Conservation (phyloP, 2,329 filamentous ascomycete species). For the Diatrype stigma region DNA sequence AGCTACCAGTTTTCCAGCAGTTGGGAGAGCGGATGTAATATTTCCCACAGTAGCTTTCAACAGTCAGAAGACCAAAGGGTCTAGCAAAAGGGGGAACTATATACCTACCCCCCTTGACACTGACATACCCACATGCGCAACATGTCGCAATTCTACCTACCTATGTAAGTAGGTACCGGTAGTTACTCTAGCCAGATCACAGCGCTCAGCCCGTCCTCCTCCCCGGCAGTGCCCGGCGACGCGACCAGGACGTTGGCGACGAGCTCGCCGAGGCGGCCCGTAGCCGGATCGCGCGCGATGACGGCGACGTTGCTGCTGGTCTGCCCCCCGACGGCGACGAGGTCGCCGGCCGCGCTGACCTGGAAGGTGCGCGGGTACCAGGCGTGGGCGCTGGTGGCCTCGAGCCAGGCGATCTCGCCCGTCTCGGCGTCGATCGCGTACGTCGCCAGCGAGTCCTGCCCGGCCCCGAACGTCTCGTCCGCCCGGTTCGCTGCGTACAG, state of each 20-base stretch:
- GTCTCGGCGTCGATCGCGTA: conserved; percentile 42
- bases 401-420: conserved; percentile 47
- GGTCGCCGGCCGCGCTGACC: conserved; percentile 53
- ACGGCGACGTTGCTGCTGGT: conserved; percentile 55
- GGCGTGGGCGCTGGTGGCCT: conserved; percentile 53
- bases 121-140: no score
- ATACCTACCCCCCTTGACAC: no score
- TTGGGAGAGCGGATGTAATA: no score
- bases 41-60: no score
- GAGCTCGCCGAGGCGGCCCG: conserved; percentile 50
- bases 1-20: no score
- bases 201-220: conserved; percentile 44
- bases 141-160: no score
- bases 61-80: no score
- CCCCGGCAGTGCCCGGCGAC: conserved; percentile 33
- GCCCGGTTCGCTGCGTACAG: conserved; percentile 60
- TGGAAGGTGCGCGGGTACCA: conserved; percentile 59
- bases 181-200: conserved; percentile 44
- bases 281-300: conserved; percentile 47
- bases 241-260: conserved; percentile 38
- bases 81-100: no score
- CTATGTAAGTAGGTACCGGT: background rate
- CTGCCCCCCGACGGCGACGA: conserved; percentile 62
- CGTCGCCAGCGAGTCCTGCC: conserved; percentile 52
- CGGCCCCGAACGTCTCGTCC: conserved; percentile 50